Percentiles rank a stretch among this genome's conserved stretches.
These are phyloP conservation scores for Naganishia kalamii DNA, from an alignment of 768 basidiomycete species.

Conservation along the genomic window DNA sequence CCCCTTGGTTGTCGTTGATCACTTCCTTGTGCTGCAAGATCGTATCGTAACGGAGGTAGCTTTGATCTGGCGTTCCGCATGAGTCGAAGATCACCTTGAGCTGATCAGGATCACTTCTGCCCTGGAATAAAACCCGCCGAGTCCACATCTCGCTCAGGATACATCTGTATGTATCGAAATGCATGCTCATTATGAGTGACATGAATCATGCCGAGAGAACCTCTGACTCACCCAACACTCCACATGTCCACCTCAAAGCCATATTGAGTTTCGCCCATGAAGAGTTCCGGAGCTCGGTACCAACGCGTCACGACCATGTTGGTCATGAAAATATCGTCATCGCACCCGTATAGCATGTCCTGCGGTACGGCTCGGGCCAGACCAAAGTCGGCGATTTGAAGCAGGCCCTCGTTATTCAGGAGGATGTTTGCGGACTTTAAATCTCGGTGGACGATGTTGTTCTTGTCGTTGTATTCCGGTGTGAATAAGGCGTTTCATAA, in stretches of 20 bases:
- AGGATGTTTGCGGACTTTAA: constrained; percentile 98
- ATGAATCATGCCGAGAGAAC: background rate
- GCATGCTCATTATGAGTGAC: background rate
- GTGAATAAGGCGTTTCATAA: background rate
- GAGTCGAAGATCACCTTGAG: constrained; percentile 78
- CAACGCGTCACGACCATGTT: constrained; percentile 97
- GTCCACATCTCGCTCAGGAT: constrained; percentile 96
- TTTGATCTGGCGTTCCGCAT: constrained; percentile 67
- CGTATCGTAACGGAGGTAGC: constrained; percentile 4
- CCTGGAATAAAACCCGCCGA: constrained; percentile 76
- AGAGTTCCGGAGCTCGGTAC: constrained; percentile 94
- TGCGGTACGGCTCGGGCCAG: constrained; percentile 63
- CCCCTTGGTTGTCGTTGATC: constrained; percentile 17
- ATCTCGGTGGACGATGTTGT: constrained; percentile 93
- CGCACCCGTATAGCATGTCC: constrained; percentile 11
- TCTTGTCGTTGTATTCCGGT: constrained; percentile 52
- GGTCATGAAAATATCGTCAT: constrained; percentile 66
- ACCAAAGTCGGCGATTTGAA: constrained; percentile 94
- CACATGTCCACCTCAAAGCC: constrained; percentile 94
- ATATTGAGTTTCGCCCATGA: constrained; percentile 81
- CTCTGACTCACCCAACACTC: constrained; percentile 86
- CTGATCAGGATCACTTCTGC: constrained; percentile 84
- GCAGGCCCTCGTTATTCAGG: constrained; percentile 73
- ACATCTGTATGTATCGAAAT: constrained; percentile 54
- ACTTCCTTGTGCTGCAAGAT: constrained; percentile 19